A percentile compares a stretch with the other conserved stretches of the same genome.
phyloP scores from a whole-genome alignment of 148 eudicot species.

The Rhododendron simsii region DNA sequence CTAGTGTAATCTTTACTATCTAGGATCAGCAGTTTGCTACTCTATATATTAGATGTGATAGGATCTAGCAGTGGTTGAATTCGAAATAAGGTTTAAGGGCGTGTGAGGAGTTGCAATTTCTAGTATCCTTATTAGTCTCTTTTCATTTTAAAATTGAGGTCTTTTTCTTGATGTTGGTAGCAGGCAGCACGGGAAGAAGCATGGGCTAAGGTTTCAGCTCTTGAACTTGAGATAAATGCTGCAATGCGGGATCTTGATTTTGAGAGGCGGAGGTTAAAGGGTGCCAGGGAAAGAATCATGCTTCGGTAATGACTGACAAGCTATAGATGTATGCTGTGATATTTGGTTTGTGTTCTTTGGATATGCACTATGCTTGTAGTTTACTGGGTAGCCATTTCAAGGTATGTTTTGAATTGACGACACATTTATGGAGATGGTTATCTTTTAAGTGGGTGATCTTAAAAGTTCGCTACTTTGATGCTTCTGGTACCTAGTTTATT shows the following conservation, averaged over 20 bases:
- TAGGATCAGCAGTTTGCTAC: background rate
- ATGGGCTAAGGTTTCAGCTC: slow-evolving; percentile 94
- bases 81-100: background rate
- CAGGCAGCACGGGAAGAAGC: slow-evolving; percentile 99
- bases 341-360: no score
- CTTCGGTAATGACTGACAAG: slow-evolving; percentile 57
- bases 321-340: no score
- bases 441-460: background rate
- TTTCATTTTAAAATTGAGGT: slow-evolving; percentile 26
- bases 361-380: no score
- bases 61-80: background rate
- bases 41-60: background rate
- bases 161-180: slow-evolving; percentile 56
- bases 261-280: slow-evolving; percentile 80
- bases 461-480: background rate
- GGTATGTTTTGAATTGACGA: background rate
- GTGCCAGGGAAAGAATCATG: slow-evolving; percentile 91
- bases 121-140: background rate
- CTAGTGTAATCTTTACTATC: background rate
- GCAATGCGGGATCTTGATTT: slow-evolving; percentile 92
- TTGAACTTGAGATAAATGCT: slow-evolving; percentile 85
- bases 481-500: background rate
- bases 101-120: background rate
- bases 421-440: background rate
- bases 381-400: background rate